Percentiles rank a stretch among this genome's conserved stretches.
Conservation (phyloP, 2,329 filamentous ascomycete species). For the Dryadomyces sulphureus region DNA sequence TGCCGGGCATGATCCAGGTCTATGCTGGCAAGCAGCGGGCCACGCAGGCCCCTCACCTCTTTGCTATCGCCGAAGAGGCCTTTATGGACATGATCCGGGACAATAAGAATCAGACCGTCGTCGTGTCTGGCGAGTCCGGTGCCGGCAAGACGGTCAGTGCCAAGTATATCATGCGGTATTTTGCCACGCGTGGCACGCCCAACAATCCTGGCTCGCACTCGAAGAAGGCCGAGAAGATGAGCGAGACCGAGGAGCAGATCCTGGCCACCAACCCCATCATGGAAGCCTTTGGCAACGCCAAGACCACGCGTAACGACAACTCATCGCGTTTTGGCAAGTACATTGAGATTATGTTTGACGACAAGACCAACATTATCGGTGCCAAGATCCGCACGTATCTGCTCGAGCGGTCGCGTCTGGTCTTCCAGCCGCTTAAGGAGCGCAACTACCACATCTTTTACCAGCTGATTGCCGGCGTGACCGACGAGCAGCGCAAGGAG, state of each 20-base stretch:
- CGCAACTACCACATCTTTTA: conserved; percentile 99
- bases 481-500: conserved; percentile 66
- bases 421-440: conserved; percentile 95
- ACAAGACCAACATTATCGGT: conserved; percentile 88
- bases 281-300: conserved; percentile 99
- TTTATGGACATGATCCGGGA: conserved; percentile 99
- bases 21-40: conserved; percentile 95
- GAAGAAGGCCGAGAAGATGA: conserved; percentile 72
- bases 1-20: conserved; percentile 98
- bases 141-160: conserved; percentile 98
- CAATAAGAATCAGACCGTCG: conserved; percentile 90
- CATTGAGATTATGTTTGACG: conserved; percentile 99
- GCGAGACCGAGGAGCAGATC: conserved; percentile 96
- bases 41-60: conserved; percentile 92
- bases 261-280: conserved; percentile 97
- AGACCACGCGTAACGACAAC: conserved; percentile 99
- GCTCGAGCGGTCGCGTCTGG: conserved; percentile 84
- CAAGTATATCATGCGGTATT: conserved; percentile 99
- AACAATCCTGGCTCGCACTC: conserved; percentile 67
- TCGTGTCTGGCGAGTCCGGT: conserved; percentile 98
- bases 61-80: conserved; percentile 96
- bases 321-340: conserved; percentile 99
- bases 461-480: conserved; percentile 85
- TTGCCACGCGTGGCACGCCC: conserved; percentile 89
- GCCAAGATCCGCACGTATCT: conserved; percentile 95